phyloP scores from a whole-genome alignment of 176 grass and related monocot genomes.

The Cocos nucifera region DNA sequence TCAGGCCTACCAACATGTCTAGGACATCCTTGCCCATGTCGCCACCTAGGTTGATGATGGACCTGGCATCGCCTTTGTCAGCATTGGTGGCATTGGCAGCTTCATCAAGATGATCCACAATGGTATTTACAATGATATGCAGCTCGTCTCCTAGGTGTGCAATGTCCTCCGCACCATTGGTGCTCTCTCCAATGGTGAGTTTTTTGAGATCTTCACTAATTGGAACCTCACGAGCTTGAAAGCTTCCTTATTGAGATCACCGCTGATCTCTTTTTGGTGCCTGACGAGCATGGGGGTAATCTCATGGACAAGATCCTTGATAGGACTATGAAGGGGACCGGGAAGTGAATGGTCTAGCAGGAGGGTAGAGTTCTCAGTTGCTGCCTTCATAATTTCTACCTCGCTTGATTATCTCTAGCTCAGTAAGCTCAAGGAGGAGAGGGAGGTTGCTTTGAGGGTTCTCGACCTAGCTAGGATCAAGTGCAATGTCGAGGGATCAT shows the following conservation, averaged over 20 bases:
- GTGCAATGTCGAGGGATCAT: background rate
- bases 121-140: constrained; percentile 86
- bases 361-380: constrained; percentile 65
- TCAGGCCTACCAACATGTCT: constrained; percentile 61
- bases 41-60: constrained; percentile 82
- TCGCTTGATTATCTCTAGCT: constrained; percentile 54
- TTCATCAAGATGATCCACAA: constrained; percentile 97
- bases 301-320: constrained; percentile 84
- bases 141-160: constrained; percentile 80
- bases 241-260: constrained; percentile 89
- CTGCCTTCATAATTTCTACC: constrained; percentile 60
- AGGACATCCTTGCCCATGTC: constrained; percentile 49
- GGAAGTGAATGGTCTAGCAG: constrained; percentile 92
- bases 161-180: constrained; percentile 60
- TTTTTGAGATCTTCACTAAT: constrained; percentile 53
- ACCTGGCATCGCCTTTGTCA: constrained; percentile 71
- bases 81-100: constrained; percentile 62
- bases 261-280: constrained; percentile 53
- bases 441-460: constrained; percentile 43
- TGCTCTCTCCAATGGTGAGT: constrained; percentile 48
- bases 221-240: constrained; percentile 81
- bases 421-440: constrained; percentile 78
- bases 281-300: constrained; percentile 34
- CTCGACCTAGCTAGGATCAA: constrained; percentile 63
- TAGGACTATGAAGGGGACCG: constrained; percentile 93